Evolutionary conservation across 2,329 filamentous ascomycete species (phyloP), one percentile per base, ranked within the genome.

Genomic region (Ilyonectria sp.): DNA sequence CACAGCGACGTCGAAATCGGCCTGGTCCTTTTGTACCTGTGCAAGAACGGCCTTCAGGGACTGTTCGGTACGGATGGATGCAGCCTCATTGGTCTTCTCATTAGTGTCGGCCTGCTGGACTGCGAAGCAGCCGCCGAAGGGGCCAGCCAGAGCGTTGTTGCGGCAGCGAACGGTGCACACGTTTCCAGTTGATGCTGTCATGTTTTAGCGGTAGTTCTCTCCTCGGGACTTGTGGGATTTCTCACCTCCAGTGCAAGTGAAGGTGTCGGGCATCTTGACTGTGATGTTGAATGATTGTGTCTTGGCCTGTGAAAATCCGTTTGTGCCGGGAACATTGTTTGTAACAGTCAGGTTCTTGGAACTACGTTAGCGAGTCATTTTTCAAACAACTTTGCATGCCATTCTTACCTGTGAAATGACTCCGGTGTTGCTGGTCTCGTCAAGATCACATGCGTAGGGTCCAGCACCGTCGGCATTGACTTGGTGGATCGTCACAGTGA

Each of bases 391-490:
- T 19, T 59, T 50, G 43, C 17, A 35, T 46, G 60, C 35, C 4
- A 47, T 17, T 29, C 29, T 65, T 29, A 54, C 67, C 54, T 71
- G 70, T 2, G 71, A 57, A 29, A 68, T 71, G 21, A 66, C 60
- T 60, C 72, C 80, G 23, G 77, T 75, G 74, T 84, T 86, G 71
- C 83, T 82, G 15, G 81, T 83, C 71, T 83, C 77, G 63, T 89
- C 86, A 2, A 89, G 74, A 68, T 88, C 87, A 63, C 87, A 90
- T 2, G 79, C 72, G 69, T 86, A 90, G 2, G 88, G 88, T 0
- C 87, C 90, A 66, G 87, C 90, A 65, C 90, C 90, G 71, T 92
- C 90, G 43, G 83, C 84, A 79, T 92, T 92, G 77, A 92, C 89
- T 78, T 92, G 90, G 80, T 91, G 90, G 10, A 92, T 82, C 1